Evolutionary conservation across 768 basidiomycete species (phyloP), one percentile per base, ranked within the genome.

Genomic region (Cytidiella melzeri): DNA sequence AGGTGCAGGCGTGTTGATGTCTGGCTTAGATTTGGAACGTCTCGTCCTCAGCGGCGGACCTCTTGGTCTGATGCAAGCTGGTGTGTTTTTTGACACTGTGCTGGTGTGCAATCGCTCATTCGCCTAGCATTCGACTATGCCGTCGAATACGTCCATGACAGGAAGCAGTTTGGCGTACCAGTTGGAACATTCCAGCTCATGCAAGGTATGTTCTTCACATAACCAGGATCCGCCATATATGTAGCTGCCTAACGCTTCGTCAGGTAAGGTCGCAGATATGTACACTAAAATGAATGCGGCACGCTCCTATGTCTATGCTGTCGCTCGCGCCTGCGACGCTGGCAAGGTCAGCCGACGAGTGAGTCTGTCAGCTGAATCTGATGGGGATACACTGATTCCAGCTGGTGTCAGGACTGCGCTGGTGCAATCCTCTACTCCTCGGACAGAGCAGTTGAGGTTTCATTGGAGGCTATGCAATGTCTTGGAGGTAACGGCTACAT

Each of bases 401-500:
- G 30, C n/a, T 26, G 34, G 36, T 40, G 26, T 9, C 62, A 93
- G 92, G 94, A 97, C 61, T 97, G 94, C 57, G 94, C 94, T 7
- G 93, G 92, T 15, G 91, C 90, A 1, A 96, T 97, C 52, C 63
- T 97, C 40, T 95, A 94, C 67, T 89, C 92, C 18, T 92, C 92
- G 0, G 94, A 97, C 60, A 85, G 82, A 59, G 87, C 92, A 21
- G 83, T 95, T 20, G 91, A 96, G 64, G 90, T 96, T 11, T 83
- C 92, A 3, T 68, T 90, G 59, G 92, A 94, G 61, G 89, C 81
- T 7, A 92, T 92, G 85, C 93, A 95, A 59, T 93, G 90, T 61
- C 72, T 95, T 38, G 92, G 93, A 43, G 93, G 94, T 5, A 96
- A 96, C 62, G 94, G 93, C 11, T 97, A 95, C 64, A 93, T 93